phyloP scores from a whole-genome alignment of 2,329 filamentous ascomycete genomes.

The Botrytis pseudocinerea region DNA sequence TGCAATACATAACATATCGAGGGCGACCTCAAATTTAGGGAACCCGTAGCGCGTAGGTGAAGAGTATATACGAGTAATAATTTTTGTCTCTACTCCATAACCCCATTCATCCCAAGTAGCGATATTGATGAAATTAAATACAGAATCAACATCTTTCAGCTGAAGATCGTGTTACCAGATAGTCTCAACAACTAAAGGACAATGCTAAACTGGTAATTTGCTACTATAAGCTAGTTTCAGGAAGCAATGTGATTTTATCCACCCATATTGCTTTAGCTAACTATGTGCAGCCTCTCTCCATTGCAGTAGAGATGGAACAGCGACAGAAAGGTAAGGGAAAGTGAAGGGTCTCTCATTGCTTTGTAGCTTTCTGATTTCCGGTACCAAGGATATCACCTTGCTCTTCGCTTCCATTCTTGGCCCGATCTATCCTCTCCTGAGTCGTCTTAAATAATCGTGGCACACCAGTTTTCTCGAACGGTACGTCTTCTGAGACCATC shows the following conservation, averaged over 20 bases:
- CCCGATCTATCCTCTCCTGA: conserved; percentile 22
- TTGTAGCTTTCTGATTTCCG: conserved; percentile 11
- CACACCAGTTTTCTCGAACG: conserved; percentile 44
- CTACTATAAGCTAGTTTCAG: background rate
- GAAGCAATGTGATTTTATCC: background rate
- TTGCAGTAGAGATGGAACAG: background rate
- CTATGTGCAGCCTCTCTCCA: background rate
- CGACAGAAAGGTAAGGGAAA: no score
- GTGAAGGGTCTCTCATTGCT: background rate
- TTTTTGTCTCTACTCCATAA: background rate
- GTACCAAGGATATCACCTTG: conserved; percentile 15
- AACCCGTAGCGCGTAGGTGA: no score
- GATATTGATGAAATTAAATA: background rate
- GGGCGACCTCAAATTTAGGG: no score
- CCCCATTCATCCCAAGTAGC: background rate
- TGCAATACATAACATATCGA: background rate
- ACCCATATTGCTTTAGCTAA: background rate
- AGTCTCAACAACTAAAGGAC: background rate
- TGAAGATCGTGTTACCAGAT: background rate
- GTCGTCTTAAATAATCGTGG: conserved; percentile 41
- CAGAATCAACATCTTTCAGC: no score
- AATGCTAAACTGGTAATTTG: background rate
- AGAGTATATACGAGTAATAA: background rate
- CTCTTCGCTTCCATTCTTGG: conserved; percentile 13
- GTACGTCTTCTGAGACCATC: conserved; percentile 42